These are phyloP conservation scores for Cystodermella granulosa DNA, from an alignment of 1,284 basidiomycete genomes.

Conservation along the genomic window DNA sequence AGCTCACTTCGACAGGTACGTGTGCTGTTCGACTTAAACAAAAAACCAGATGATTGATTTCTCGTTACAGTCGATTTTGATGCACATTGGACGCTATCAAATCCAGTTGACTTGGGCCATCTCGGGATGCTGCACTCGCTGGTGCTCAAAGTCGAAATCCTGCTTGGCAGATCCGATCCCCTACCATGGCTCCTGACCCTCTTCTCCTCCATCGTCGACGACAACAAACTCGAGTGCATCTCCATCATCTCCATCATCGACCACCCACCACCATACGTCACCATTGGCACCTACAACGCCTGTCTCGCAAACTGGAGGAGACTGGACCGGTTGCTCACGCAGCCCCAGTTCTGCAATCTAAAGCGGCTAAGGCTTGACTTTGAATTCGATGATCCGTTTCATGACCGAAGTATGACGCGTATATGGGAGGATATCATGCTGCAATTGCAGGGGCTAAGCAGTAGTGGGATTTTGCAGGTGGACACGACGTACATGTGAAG, in stretches of 20 bases:
- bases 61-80: constrained; percentile 19
- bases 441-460: neutral
- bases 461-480: neutral
- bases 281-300: constrained; percentile 14
- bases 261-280: constrained; percentile 21
- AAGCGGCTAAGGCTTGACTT: constrained; percentile 22
- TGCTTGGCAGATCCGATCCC: constrained; percentile 19
- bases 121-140: constrained; percentile 13
- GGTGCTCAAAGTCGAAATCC: constrained; percentile 15
- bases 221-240: constrained; percentile 17
- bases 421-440: constrained; percentile 1
- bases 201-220: constrained; percentile 15
- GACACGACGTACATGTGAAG: neutral
- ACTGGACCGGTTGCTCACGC: constrained; percentile 20
- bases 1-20: constrained; percentile 22
- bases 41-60: no score
- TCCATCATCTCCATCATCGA: constrained; percentile 19
- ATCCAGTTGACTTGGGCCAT: constrained; percentile 14
- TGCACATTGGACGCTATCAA: constrained; percentile 11
- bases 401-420: neutral
- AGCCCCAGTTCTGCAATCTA: constrained; percentile 16
- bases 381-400: constrained; percentile 3
- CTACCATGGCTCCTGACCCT: constrained; percentile 20
- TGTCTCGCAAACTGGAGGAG: constrained; percentile 18
- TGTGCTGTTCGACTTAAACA: constrained; percentile 1